Evolutionary conservation across 2,329 filamentous ascomycete genomes (phyloP).

Genomic region (Helicocarpus griseus): DNA sequence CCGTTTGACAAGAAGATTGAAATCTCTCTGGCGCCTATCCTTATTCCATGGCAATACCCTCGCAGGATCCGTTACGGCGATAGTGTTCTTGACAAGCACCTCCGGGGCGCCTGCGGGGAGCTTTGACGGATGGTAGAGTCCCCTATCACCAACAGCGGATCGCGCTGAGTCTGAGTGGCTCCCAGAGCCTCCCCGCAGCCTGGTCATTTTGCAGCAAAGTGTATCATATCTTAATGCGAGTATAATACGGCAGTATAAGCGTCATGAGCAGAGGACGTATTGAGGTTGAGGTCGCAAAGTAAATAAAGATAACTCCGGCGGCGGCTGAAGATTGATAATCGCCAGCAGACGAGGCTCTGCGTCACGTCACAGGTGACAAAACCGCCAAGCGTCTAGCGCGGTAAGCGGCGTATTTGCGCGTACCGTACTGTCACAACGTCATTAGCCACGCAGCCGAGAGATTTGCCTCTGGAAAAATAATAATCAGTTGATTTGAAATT

Average conservation of each 20-base stretch:
- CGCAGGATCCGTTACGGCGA: conserved; percentile 28
- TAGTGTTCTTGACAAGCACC: conserved; percentile 28
- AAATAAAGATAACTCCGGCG: not conserved
- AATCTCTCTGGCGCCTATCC: conserved; percentile 31
- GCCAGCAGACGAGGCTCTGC: not conserved
- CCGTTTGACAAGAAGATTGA: conserved; percentile 58
- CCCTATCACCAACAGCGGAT: conserved; percentile 17
- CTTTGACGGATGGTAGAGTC: conserved; percentile 27
- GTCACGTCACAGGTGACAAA: not conserved
- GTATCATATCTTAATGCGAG: conserved; percentile 19
- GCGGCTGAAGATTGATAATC: not conserved
- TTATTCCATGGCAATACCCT: conserved; percentile 29
- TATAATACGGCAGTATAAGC: not conserved
- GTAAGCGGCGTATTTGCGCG: not conserved
- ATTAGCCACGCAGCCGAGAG: conserved; percentile 2
- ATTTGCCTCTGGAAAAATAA: not conserved
- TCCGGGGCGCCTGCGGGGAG: conserved; percentile 33
- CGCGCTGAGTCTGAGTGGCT: conserved; percentile 22
- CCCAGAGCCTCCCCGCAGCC: conserved; percentile 32
- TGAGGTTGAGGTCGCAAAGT: not conserved
- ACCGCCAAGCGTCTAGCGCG: not conserved
- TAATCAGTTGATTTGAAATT: conserved; percentile 2
- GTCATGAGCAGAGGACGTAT: not conserved
- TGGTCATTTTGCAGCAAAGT: conserved; percentile 27
- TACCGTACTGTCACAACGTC: conserved; percentile 3